Evolutionary conservation across 176 grass and related monocot genomes (phyloP).

Genomic region (Typha latifolia): DNA sequence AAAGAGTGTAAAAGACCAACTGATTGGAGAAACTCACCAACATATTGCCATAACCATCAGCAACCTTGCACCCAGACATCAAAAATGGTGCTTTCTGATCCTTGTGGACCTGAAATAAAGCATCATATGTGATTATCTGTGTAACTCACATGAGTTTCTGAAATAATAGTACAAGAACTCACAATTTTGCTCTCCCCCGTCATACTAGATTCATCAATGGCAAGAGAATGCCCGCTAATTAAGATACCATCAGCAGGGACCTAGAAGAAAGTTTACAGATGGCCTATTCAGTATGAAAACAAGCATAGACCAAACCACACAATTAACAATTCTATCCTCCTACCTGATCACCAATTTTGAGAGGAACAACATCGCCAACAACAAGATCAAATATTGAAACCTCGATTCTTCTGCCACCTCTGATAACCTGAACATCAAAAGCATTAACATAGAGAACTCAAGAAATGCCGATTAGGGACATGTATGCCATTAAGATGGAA

Average conservation of each 20-base stretch:
- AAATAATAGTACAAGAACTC: constrained; percentile 20
- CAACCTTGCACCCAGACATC: constrained; percentile 98
- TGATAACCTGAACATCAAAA: constrained; percentile 51
- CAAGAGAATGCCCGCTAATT: constrained; percentile 82
- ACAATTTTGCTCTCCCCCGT: constrained; percentile 96
- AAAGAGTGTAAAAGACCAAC: neutral
- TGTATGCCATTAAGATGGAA: neutral
- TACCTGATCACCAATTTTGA: constrained; percentile 99
- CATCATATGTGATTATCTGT: constrained; percentile 14
- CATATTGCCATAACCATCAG: constrained; percentile 89
- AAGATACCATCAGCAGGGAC: constrained; percentile 88
- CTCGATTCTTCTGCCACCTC: constrained; percentile 66
- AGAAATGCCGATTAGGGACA: neutral
- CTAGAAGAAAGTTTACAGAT: constrained; percentile 33
- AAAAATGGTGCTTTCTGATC: constrained; percentile 78
- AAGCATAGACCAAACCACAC: neutral
- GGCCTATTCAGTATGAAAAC: constrained; percentile 16
- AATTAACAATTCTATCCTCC: neutral
- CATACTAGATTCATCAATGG: constrained; percentile 97
- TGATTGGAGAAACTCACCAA: constrained; percentile 43
- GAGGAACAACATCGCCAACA: constrained; percentile 74
- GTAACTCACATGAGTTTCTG: constrained; percentile 10
- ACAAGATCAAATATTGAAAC: constrained; percentile 87
- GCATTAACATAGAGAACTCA: neutral
- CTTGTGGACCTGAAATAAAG: constrained; percentile 55